A percentile compares a stretch with the other conserved stretches of the same genome.
phyloP scores from a whole-genome alignment of 768 basidiomycete species.

The Leccinum longicurvipes region DNA sequence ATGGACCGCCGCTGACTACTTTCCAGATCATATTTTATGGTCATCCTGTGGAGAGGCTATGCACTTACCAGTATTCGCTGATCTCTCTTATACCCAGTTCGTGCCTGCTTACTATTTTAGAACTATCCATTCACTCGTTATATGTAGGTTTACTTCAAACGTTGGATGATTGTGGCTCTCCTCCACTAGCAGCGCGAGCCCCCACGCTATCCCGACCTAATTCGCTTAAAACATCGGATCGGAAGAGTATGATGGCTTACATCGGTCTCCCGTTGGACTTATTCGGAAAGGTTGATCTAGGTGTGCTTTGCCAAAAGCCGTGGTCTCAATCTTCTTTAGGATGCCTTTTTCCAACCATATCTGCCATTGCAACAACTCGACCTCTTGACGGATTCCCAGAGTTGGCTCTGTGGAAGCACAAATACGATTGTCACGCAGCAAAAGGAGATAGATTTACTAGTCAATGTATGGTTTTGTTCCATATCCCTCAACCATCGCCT shows the following conservation, averaged over 20 bases:
- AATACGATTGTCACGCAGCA: slow-evolving; percentile 95
- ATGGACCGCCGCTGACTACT: slow-evolving; percentile 7
- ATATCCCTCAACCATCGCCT: not conserved
- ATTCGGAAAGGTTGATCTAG: slow-evolving; percentile 72
- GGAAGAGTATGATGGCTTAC: slow-evolving; percentile 86
- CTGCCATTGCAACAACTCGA: slow-evolving; percentile 94
- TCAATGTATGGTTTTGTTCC: slow-evolving; percentile 55
- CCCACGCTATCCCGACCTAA: slow-evolving; percentile 68
- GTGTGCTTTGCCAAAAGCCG: not conserved
- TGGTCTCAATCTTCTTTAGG: slow-evolving; percentile 40
- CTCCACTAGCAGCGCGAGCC: slow-evolving; percentile 63
- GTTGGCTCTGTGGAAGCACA: slow-evolving; percentile 93
- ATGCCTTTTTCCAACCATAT: slow-evolving; percentile 97
- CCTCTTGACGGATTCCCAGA: slow-evolving; percentile 70
- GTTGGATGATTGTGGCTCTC: slow-evolving; percentile 89
- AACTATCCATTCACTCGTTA: slow-evolving; percentile 3
- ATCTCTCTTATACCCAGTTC: slow-evolving; percentile 87
- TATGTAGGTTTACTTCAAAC: slow-evolving; percentile 76
- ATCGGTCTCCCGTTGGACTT: slow-evolving; percentile 90
- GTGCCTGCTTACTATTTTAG: not conserved
- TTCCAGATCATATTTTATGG: slow-evolving; percentile 92
- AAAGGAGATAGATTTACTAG: slow-evolving; percentile 83
- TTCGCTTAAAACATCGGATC: slow-evolving; percentile 83
- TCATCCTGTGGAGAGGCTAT: slow-evolving; percentile 92
- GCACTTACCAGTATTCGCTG: slow-evolving; percentile 98